Evolutionary conservation across 2,329 filamentous ascomycete genomes (phyloP), one percentile per base, ranked within the genome.

Genomic region (Colletotrichum tofieldiae): DNA sequence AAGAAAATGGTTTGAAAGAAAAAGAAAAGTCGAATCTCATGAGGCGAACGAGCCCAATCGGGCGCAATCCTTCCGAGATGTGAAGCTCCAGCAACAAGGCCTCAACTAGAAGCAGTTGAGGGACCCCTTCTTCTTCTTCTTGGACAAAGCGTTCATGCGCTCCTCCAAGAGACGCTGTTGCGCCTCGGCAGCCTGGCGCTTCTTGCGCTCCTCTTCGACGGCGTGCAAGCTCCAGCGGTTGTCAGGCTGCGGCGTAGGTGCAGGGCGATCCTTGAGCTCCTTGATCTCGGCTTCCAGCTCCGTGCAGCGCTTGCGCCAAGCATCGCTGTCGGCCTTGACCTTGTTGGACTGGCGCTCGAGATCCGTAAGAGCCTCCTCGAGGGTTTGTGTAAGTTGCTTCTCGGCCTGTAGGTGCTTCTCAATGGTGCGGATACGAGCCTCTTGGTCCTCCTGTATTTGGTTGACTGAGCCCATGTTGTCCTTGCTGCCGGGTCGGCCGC

Each of bases 401-500:
- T 99, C 96, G 4, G 96, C 96, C 75, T 93, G 93, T 32, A 99
- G 89, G 79, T 98, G 95, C 86, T 98, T 98, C 86, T 99, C 96
- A 74, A 99, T 97, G 8, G 94, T 97, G 72, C 93, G 92, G 79
- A 99, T 97, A 75, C 95, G 95, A 54, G 94, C 93, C 81, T 99
- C 96, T 81, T 98, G 95, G 77, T 99, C 96, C 79, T 98, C 96
- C 72, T 96, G 91, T 75, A 97, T 89, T 78, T 98, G 95, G 61
- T 92, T 90, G 71, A 92, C 89, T 63, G 85, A 86, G 51, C 92
- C 87, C 59, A 83, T 72, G 59, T 82, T 89, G 78, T 98, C 94
- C 81, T 96, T 97, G 86, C 94, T 97, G 23, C 91, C 88, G 71
- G 95, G 94, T 14, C 94, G 92, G 83, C 76, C 90, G 82, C 78